These are phyloP conservation scores for Pleurotus djamor DNA, from an alignment of 768 basidiomycete species.

Conservation along the genomic window DNA sequence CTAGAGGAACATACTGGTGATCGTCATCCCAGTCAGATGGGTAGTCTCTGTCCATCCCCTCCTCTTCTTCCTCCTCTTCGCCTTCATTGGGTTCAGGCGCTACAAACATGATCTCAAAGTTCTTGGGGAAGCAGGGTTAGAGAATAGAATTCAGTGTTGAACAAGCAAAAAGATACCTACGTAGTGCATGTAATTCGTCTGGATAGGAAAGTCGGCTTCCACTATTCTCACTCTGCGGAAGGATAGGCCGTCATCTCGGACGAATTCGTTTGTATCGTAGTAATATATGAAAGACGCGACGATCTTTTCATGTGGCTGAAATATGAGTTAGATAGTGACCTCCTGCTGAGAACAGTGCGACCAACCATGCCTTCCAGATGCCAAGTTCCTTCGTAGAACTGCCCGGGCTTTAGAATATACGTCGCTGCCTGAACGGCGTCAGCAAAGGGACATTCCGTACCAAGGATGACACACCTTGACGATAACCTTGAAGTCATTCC, in stretches of 20 bases:
- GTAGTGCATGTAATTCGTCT: background rate
- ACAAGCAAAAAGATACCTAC: background rate
- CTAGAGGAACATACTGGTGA: background rate
- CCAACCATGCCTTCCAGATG: slow-evolving; percentile 16
- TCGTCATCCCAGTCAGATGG: background rate
- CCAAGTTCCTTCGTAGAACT: slow-evolving; percentile 15
- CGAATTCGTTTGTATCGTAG: slow-evolving; percentile 10
- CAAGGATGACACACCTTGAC: background rate
- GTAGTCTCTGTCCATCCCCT: background rate
- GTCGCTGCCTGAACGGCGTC: slow-evolving; percentile 12
- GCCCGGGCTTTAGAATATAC: slow-evolving; percentile 12
- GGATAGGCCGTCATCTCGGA: slow-evolving; percentile 10
- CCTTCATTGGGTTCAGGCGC: background rate
- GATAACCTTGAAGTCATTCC: background rate
- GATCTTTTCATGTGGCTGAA: slow-evolving; percentile 15
- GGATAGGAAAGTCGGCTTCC: slow-evolving; percentile 3
- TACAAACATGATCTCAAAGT: background rate
- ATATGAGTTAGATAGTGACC: background rate
- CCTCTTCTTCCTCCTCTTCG: background rate
- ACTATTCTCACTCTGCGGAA: slow-evolving; percentile 1
- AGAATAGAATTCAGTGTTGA: background rate
- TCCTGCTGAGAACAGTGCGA: background rate
- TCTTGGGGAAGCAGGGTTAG: background rate
- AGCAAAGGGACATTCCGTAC: background rate
- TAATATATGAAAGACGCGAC: slow-evolving; percentile 14